These are phyloP conservation scores for Microdochium nivale DNA, from an alignment of 2,329 filamentous ascomycete genomes.

Conservation along the genomic window DNA sequence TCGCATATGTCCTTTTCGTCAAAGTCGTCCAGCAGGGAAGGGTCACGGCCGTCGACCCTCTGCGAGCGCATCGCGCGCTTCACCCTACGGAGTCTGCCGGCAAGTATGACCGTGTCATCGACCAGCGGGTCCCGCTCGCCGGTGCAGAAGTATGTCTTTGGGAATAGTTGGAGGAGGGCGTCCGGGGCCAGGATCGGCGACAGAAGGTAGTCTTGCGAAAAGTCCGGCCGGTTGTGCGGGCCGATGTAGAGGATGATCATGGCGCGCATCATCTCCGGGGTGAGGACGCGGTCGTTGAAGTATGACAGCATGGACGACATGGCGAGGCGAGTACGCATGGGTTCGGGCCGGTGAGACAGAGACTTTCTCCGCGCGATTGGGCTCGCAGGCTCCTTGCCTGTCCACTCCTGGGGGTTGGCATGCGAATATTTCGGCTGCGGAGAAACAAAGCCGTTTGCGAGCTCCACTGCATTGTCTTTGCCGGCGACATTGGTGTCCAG, in stretches of 20 bases:
- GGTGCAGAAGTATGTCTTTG: constrained; percentile 88
- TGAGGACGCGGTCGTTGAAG: constrained; percentile 90
- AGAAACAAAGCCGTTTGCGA: constrained; percentile 15
- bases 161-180: constrained; percentile 72
- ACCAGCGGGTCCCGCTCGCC: constrained; percentile 93
- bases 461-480: constrained; percentile 4
- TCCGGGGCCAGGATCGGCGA: constrained; percentile 88
- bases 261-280: constrained; percentile 96
- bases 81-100: constrained; percentile 75
- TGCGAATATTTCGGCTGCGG: constrained; percentile 44
- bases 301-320: constrained; percentile 98
- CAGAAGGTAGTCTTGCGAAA: constrained; percentile 81
- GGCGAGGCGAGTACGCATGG: constrained; percentile 75
- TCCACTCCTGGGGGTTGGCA: constrained; percentile 30
- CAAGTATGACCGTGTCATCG: constrained; percentile 95
- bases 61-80: constrained; percentile 47
- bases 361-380: constrained; percentile 10
- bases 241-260: constrained; percentile 99
- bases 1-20: constrained; percentile 70
- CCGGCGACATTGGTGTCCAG: constrained; percentile 8
- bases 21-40: constrained; percentile 44
- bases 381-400: constrained; percentile 12
- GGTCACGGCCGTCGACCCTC: constrained; percentile 36
- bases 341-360: constrained; percentile 42
- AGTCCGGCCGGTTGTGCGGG: constrained; percentile 86